Base-by-base conservation (phyloP, 169 alveolate species). In the Plasmodium malariae region DNA sequence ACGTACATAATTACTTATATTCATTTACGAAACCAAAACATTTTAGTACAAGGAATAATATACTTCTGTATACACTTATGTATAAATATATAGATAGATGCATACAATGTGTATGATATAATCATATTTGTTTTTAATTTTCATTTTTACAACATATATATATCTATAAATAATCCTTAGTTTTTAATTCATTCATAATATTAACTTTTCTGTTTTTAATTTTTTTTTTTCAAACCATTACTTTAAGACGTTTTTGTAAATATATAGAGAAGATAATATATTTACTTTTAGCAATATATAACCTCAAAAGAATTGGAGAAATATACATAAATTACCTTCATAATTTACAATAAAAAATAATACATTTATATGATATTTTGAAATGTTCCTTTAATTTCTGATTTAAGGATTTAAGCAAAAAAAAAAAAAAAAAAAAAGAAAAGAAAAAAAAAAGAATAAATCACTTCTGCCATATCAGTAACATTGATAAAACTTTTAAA, bases 131-230 rank as follows among this genome's bases (percentile, higher is more conserved):
- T 74, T 74, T 37, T 74, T 30, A 74, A 57, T 14, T 74, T 71
- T 71, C 67, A 19, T 48, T 49, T 51, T 71, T 71, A 57, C 70
- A 71, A 71, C 1, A 12, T 48, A 71, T 48, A 59, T 49, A 37
- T 21, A 9, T 21, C 12, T 48, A 48, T 48, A 48, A 14, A 6
- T 48, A 28, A 34, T 9, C 21, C 62, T 73, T 67, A 17, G 28
- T 73, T 73, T 74, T 74, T 74, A 74, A 74, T 74, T 74, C 72
- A 57, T 74, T 74, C 88, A 54, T 74, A 74, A 74, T 74, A 57
- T 74, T 48, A 57, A 55, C 62, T 74, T 36, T 55, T 67, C 36
- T 67, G 14, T 67, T 17, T 67, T 67, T 74, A 30, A 14, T 74
- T 74, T 74, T 72, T 72, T 72, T 72, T 73, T 73, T 43, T 43